These are phyloP conservation scores for Kuraishia molischiana DNA, from an alignment of 805 yeast species.

Conservation along the genomic window DNA sequence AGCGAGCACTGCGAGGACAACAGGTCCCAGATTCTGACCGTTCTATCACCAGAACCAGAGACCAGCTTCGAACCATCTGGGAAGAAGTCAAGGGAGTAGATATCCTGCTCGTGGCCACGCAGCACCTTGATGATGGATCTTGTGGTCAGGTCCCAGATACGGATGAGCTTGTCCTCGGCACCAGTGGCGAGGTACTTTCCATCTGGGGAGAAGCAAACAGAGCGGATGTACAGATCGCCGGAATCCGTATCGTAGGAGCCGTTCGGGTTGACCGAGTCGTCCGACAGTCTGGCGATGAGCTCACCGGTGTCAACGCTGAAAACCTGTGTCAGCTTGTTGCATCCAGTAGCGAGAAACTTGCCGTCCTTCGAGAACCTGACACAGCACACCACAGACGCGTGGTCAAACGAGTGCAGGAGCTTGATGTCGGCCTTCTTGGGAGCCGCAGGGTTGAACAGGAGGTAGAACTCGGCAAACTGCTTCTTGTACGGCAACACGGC, in stretches of 20 bases:
- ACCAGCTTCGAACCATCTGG: conserved; percentile 90
- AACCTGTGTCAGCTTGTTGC: conserved; percentile 92
- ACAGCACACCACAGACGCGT: conserved; percentile 93
- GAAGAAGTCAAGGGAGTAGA: conserved; percentile 90
- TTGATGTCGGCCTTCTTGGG: conserved; percentile 74
- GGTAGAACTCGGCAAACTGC: conserved; percentile 76
- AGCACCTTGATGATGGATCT: conserved; percentile 78
- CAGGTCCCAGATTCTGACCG: conserved; percentile 95
- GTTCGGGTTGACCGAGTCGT: conserved; percentile 44
- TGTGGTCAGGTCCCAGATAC: conserved; percentile 92
- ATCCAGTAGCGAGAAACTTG: conserved; percentile 89
- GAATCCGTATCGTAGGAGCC: conserved; percentile 47
- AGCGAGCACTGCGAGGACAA: conserved; percentile 81
- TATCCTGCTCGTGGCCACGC: conserved; percentile 95
- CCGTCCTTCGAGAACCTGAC: conserved; percentile 91
- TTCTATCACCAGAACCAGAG: conserved; percentile 93
- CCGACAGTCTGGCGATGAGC: conserved; percentile 75
- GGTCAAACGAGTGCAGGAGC: conserved; percentile 82
- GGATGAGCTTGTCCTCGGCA: conserved; percentile 80
- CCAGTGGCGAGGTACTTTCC: conserved; percentile 91
- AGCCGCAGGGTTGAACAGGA: conserved; percentile 83
- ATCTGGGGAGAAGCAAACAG: conserved; percentile 95
- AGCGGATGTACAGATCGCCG: conserved; percentile 86
- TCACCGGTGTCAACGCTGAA: conserved; percentile 90
- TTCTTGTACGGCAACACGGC: conserved; percentile 72